These are phyloP conservation scores for Purpureocillium takamizusanense DNA, from an alignment of 2,329 filamentous ascomycete genomes.

Conservation along the genomic window DNA sequence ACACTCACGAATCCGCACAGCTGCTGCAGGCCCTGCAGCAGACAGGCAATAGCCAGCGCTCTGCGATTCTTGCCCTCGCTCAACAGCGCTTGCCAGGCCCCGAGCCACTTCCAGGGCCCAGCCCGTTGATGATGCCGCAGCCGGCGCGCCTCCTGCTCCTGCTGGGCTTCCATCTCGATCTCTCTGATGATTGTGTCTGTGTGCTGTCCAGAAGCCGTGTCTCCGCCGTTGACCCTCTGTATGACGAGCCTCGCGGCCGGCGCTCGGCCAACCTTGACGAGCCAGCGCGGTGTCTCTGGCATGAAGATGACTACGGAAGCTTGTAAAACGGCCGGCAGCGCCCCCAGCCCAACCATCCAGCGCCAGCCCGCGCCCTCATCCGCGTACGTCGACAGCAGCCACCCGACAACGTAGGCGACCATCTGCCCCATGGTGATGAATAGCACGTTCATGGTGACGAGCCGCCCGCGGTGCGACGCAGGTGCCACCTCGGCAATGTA, in stretches of 20 bases:
- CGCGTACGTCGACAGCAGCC: constrained; percentile 55
- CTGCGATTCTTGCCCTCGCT: constrained; percentile 55
- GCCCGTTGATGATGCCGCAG: constrained; percentile 19
- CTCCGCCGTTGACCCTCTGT: constrained; percentile 49
- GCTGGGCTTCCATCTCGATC: constrained; percentile 67
- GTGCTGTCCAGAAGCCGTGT: constrained; percentile 31
- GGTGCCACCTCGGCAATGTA: constrained; percentile 86
- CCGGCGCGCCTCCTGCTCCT: constrained; percentile 49
- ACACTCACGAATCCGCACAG: constrained; percentile 67
- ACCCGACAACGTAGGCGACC: constrained; percentile 78
- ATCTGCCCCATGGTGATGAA: constrained; percentile 87
- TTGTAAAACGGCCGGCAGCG: constrained; percentile 66
- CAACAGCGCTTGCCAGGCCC: constrained; percentile 45
- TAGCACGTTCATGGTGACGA: constrained; percentile 74
- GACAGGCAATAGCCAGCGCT: constrained; percentile 75
- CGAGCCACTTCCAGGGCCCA: constrained; percentile 26
- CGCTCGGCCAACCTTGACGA: constrained; percentile 59
- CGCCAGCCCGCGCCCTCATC: constrained; percentile 59
- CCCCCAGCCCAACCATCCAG: constrained; percentile 85
- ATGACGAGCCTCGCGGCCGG: constrained; percentile 58
- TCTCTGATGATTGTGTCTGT: constrained; percentile 54
- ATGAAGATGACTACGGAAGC: constrained; percentile 58
- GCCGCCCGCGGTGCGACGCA: constrained; percentile 61
- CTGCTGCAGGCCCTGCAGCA: constrained; percentile 82
- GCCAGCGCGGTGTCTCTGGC: constrained; percentile 85